Percentiles rank a stretch among this genome's conserved stretches.
Conservation (phyloP, 176 grass and related monocot genomes). For the Neostapfia colusana region DNA sequence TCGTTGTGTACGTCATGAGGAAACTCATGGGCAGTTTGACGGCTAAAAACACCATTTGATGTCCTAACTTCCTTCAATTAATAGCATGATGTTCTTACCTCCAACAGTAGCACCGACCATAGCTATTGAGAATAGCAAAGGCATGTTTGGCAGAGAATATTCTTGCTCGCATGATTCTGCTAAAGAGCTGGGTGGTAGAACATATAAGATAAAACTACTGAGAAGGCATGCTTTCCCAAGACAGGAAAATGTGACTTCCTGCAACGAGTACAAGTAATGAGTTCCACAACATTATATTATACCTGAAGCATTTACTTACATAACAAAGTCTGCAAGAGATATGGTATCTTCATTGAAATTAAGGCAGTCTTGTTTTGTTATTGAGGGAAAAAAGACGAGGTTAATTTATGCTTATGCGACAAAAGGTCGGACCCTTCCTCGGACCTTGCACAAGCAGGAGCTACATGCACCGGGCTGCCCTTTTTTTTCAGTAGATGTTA, state of each 20-base stretch:
- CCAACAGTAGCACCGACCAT: slow-evolving; percentile 97
- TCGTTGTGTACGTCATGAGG: background rate
- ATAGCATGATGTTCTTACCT: slow-evolving; percentile 48
- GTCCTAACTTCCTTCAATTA: background rate
- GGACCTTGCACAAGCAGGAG: no score
- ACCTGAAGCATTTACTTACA: slow-evolving; percentile 4
- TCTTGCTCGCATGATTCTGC: slow-evolving; percentile 75
- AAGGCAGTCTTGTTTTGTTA: background rate
- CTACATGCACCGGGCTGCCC: no score
- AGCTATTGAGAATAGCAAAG: slow-evolving; percentile 83
- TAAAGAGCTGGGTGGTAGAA: slow-evolving; percentile 55
- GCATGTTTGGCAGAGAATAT: slow-evolving; percentile 87
- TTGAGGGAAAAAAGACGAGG: background rate
- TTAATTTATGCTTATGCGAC: no score
- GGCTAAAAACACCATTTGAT: background rate
- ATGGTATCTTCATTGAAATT: background rate
- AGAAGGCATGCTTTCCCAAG: slow-evolving; percentile 51
- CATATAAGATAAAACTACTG: slow-evolving; percentile 46
- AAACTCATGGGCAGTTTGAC: slow-evolving; percentile 5
- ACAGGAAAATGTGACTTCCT: slow-evolving; percentile 48
- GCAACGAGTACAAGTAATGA: slow-evolving; percentile 23
- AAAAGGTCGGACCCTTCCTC: no score
- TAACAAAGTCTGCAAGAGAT: background rate
- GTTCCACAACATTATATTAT: slow-evolving; percentile 17
- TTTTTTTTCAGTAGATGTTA: background rate